Evolutionary conservation across 305 asterid species (phyloP), one percentile per base, ranked within the genome.

Genomic region (Fraxinus floribunda): DNA sequence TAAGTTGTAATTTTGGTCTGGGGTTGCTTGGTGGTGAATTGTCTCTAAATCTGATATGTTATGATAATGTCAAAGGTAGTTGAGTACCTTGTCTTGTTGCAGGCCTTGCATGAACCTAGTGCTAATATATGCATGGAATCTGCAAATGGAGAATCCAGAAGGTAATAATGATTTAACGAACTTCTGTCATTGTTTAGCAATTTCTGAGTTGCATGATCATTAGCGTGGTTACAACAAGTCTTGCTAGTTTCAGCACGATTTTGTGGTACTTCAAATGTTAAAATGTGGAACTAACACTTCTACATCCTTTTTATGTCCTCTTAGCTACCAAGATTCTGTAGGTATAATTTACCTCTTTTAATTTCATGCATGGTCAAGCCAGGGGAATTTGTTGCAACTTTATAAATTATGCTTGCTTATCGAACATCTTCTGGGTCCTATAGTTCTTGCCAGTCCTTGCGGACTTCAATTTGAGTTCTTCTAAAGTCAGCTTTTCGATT

Each of bases 71-170:
- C 76, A 15, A 32, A 15, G 46, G 44, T 32, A 71, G 46, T 71
- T 71, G 44, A 34, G 41, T 15, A 71, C 46, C 41, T 5, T 38
- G 38, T 76, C 77, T 68, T 77, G 29, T 83, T 82, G 70, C 89
- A 87, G 93, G 91, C 77, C 78, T 77, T 78, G 78, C 83, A 77
- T 20, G 84, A 85, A 18, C 36, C 26, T 10, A 46, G 30, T 77
- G 60, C 78, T 77, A 82, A 70, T 44, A 62, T 79, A 80, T 76
- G 64, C 38, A 16, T 81, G 36, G 86, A 85, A 72, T 76, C 81
- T 64, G 83, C 84, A 86, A 84, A 86, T 30, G 78, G 49, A 78
- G 90, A 86, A 77, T 68, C 76, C 68, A 86, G 77, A 83, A 88
- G 91, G 93, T 90, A 83, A 76, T 15, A n/a, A 18, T 55, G 66